Percentiles rank a stretch among this genome's conserved stretches.
Conservation (phyloP, 2,329 filamentous ascomycete genomes). For the Fusarium multiceps region DNA sequence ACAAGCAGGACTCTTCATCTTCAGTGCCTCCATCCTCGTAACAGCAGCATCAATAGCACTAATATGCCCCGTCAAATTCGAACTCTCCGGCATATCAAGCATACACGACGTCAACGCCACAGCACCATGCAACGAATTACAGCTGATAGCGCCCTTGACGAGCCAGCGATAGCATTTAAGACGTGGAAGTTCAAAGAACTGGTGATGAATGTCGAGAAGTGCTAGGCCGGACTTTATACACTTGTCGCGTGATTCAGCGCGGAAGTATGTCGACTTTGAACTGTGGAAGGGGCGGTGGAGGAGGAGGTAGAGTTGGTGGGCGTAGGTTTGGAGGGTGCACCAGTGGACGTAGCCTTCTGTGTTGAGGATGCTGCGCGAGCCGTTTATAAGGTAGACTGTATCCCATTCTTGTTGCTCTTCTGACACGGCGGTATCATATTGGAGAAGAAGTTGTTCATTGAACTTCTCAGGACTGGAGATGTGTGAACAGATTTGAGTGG, state of each 20-base stretch:
- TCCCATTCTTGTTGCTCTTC: constrained; percentile 14
- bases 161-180: constrained; percentile 18
- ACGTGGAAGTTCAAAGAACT: constrained; percentile 7
- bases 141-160: constrained; percentile 10
- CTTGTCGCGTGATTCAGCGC: constrained; percentile 4
- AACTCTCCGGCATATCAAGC: constrained; percentile 13
- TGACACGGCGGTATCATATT: background rate
- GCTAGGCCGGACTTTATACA: constrained; percentile 11
- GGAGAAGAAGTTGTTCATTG: background rate
- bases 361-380: background rate
- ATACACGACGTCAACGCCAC: constrained; percentile 13
- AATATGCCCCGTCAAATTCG: constrained; percentile 5
- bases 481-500: background rate
- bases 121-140: constrained; percentile 2
- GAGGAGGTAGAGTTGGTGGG: constrained; percentile 14
- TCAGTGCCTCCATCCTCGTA: background rate
- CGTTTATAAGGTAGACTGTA: background rate
- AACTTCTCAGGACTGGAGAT: background rate
- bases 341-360: constrained; percentile 14
- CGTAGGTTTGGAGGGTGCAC: constrained; percentile 17
- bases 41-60: constrained; percentile 7
- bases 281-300: constrained; percentile 16
- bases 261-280: background rate
- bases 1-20: constrained; percentile 22
- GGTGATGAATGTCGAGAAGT: constrained; percentile 8